Percentiles rank a stretch among this genome's conserved stretches.
These are phyloP conservation scores for Epichloe festucae DNA, from an alignment of 2,329 filamentous ascomycete genomes.

Conservation along the genomic window DNA sequence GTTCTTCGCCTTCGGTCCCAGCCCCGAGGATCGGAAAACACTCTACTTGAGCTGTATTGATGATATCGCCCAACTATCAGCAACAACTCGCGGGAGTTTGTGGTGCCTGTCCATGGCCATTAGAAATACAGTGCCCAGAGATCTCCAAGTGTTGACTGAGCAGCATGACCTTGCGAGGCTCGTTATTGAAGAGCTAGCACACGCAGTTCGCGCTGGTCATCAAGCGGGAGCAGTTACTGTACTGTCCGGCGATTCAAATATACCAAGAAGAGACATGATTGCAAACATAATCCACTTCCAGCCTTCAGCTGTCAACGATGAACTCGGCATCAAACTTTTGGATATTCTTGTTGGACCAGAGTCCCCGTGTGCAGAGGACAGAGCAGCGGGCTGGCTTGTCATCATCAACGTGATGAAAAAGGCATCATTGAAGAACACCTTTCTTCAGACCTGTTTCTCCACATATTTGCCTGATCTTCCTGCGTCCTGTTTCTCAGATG, in stretches of 20 bases:
- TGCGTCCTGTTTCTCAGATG: conserved; percentile 44
- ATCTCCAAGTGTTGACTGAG: conserved; percentile 43
- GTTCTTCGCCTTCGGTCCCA: conserved; percentile 44
- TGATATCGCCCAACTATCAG: conserved; percentile 51
- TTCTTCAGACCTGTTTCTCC: conserved; percentile 39
- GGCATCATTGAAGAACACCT: conserved; percentile 37
- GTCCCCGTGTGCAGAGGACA: conserved; percentile 45
- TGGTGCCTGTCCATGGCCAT: conserved; percentile 45
- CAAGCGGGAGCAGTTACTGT: conserved; percentile 27
- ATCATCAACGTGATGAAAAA: conserved; percentile 36
- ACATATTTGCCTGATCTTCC: conserved; percentile 45
- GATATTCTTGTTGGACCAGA: conserved; percentile 54
- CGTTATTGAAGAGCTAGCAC: conserved; percentile 51
- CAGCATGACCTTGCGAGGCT: conserved; percentile 50
- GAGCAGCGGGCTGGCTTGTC: conserved; percentile 56
- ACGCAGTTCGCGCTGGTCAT: conserved; percentile 27
- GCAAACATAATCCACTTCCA: conserved; percentile 44
- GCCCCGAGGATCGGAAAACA: conserved; percentile 39
- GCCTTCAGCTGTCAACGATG: conserved; percentile 46
- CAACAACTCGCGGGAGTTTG: conserved; percentile 59
- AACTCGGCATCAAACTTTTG: conserved; percentile 57
- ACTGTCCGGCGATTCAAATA: conserved; percentile 34
- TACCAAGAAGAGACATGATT: conserved; percentile 44
- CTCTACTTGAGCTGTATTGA: conserved; percentile 55
- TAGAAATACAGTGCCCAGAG: conserved; percentile 30